Conservation (phyloP, 2,329 filamentous ascomycete species). For the Monosporascus sp. region DNA sequence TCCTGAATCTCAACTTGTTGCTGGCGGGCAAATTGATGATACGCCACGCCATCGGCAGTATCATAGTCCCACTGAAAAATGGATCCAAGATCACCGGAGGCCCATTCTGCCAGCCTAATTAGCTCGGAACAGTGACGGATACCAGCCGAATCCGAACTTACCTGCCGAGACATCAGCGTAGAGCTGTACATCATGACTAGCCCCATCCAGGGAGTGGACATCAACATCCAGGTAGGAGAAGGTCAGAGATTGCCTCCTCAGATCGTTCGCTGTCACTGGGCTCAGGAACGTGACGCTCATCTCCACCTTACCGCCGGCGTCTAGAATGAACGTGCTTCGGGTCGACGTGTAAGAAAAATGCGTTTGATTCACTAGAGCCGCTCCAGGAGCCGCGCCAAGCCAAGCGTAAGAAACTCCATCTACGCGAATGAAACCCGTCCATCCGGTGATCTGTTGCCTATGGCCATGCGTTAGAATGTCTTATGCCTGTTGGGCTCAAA, state of each 20-base stretch:
- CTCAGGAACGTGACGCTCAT: slow-evolving; percentile 68
- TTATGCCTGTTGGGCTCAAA: neutral
- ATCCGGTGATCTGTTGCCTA: slow-evolving; percentile 53
- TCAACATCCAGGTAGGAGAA: slow-evolving; percentile 66
- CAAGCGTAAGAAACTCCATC: slow-evolving; percentile 60
- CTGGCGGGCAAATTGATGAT: slow-evolving; percentile 58
- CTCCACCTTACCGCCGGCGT: slow-evolving; percentile 53
- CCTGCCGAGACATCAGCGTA: slow-evolving; percentile 69
- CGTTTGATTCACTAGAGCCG: slow-evolving; percentile 51
- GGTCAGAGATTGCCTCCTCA: slow-evolving; percentile 61
- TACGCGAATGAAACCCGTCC: slow-evolving; percentile 65
- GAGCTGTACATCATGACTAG: slow-evolving; percentile 58
- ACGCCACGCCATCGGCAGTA: slow-evolving; percentile 45
- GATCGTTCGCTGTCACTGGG: slow-evolving; percentile 61
- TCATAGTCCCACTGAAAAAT: slow-evolving; percentile 59
- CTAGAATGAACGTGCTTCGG: slow-evolving; percentile 62
- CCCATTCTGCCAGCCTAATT: slow-evolving; percentile 53
- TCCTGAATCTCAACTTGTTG: slow-evolving; percentile 64
- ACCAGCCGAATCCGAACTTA: slow-evolving; percentile 28
- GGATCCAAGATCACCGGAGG: slow-evolving; percentile 53
- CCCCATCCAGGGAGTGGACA: slow-evolving; percentile 57
- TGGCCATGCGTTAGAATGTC: slow-evolving; percentile 10
- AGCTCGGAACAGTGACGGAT: slow-evolving; percentile 1
- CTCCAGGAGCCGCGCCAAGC: slow-evolving; percentile 54
- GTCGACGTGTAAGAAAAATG: slow-evolving; percentile 68